Evolutionary conservation across 176 grass and related monocot species (phyloP).

Genomic region (Stipa capillata): DNA sequence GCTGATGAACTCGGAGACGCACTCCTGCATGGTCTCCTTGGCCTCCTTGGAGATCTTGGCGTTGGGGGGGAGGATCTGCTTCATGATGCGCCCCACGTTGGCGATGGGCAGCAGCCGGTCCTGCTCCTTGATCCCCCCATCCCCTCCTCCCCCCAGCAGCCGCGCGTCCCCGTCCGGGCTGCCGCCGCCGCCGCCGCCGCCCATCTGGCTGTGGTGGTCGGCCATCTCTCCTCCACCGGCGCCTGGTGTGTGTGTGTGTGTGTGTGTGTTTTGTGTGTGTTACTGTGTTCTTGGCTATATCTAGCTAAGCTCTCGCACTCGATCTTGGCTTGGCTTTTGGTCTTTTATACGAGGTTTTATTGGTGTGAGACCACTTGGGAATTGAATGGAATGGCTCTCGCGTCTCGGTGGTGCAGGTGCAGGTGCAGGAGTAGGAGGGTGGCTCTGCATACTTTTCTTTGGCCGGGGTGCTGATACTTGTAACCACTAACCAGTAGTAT

Average conservation of each 20-base stretch:
- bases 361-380: background rate
- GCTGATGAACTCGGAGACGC: slow-evolving; percentile 87
- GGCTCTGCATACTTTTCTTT: background rate
- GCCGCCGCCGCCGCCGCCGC: background rate
- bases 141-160: background rate
- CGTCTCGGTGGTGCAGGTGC: background rate
- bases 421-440: no score
- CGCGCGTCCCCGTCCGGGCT: background rate
- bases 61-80: slow-evolving; percentile 76
- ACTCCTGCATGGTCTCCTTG: slow-evolving; percentile 93
- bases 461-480: background rate
- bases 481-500: no score
- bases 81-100: slow-evolving; percentile 85
- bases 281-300: no score
- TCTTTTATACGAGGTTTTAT: slow-evolving; percentile 15
- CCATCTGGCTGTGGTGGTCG: slow-evolving; percentile 26
- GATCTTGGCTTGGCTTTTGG: background rate
- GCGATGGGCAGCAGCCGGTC: slow-evolving; percentile 80
- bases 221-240: slow-evolving; percentile 17
- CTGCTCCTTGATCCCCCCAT: slow-evolving; percentile 60
- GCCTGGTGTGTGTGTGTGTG: background rate
- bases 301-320: background rate
- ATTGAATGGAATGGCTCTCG: background rate
- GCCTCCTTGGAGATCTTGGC: slow-evolving; percentile 92
- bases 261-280: no score